Conservation (phyloP, 2,329 filamentous ascomycete genomes). For the Chaetomium sp. region DNA sequence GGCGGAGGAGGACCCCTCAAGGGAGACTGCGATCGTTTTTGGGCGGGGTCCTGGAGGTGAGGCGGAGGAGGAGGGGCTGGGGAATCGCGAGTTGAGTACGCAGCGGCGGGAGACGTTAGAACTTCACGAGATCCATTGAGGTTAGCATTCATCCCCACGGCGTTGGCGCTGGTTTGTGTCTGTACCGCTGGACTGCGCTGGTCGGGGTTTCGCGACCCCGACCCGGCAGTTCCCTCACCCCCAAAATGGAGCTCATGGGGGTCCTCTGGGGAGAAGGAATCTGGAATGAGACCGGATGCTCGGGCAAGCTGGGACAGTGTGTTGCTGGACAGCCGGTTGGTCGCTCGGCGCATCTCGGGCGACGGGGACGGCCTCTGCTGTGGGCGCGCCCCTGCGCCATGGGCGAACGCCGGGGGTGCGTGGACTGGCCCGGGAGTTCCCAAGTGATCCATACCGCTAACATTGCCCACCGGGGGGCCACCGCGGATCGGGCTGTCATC, state of each 20-base stretch:
- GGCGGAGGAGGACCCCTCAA: conserved; percentile 28
- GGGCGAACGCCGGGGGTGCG: conserved; percentile 70
- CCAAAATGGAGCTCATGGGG: conserved; percentile 25
- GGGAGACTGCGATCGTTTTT: conserved; percentile 41
- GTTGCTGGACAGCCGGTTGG: conserved; percentile 73
- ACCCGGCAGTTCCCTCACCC: conserved; percentile 28
- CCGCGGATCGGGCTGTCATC: conserved; percentile 41
- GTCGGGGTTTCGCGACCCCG: conserved; percentile 29
- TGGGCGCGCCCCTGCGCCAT: conserved; percentile 65
- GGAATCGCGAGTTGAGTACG: conserved; percentile 28
- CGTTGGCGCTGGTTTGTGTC: conserved; percentile 41
- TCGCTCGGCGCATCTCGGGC: conserved; percentile 71
- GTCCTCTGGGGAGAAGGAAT: conserved; percentile 28
- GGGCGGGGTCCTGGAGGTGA: conserved; percentile 35
- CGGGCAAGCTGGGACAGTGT: conserved; percentile 76
- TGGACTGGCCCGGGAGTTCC: conserved; percentile 70
- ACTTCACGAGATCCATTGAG: conserved; percentile 47
- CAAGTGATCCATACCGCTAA: conserved; percentile 49
- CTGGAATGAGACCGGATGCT: conserved; percentile 49
- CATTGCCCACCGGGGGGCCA: conserved; percentile 39
- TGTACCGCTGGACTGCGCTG: conserved; percentile 44
- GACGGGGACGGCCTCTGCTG: conserved; percentile 64
- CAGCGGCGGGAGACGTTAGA: conserved; percentile 36
- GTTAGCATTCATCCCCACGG: conserved; percentile 49
- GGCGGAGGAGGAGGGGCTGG: conserved; percentile 39